A percentile compares a stretch with the other conserved stretches of the same genome.
Conservation (phyloP, 2,329 filamentous ascomycete genomes). For the Fonsecaea pugnacius region DNA sequence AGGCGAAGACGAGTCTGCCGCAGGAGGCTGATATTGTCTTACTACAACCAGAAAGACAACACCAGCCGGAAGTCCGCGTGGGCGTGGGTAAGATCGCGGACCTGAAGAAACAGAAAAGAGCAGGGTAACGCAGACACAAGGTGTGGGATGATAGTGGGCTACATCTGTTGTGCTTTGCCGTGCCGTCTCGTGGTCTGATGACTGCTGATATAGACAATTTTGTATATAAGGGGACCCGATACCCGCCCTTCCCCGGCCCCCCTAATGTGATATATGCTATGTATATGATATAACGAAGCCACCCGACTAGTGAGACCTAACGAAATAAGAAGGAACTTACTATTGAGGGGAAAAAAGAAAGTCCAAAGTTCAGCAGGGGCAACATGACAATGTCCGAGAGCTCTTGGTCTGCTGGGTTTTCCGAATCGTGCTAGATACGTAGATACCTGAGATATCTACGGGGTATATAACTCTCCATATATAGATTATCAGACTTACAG, state of each 20-base stretch:
- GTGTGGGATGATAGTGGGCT: background rate
- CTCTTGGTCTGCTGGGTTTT: no score
- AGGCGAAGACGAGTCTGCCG: constrained; percentile 6
- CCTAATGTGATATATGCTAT: background rate
- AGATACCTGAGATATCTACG: background rate
- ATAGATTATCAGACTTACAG: no score
- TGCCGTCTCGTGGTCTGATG: background rate
- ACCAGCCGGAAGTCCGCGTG: background rate
- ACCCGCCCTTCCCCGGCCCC: no score
- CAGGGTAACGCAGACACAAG: background rate
- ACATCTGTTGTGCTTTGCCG: background rate
- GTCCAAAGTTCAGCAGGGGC: no score
- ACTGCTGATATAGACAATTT: background rate
- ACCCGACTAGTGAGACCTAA: background rate
- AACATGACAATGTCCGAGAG: no score
- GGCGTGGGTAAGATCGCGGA: background rate
- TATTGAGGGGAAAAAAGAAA: no score
- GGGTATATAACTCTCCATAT: no score
- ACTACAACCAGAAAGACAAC: background rate
- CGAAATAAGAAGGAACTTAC: no score
- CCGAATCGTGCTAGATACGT: no score
- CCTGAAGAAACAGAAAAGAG: background rate
- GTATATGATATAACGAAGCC: background rate
- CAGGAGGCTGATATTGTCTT: background rate
- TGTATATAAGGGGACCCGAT: background rate